Evolutionary conservation across 345 rosid genomes (phyloP).

Genomic region (Citropsis articulata): DNA sequence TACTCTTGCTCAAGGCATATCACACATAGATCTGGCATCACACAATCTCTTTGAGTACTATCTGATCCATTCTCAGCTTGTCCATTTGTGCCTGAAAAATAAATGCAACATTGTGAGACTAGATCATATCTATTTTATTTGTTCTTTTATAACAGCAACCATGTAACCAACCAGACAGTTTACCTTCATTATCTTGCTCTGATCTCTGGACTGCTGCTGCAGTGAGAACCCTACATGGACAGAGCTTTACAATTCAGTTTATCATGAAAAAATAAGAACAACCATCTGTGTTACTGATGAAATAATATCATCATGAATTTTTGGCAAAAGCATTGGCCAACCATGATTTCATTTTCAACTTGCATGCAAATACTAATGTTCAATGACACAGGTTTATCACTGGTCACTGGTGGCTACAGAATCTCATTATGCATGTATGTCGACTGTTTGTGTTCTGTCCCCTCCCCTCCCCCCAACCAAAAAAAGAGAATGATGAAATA

Average conservation of each 20-base stretch:
- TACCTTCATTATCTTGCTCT: conserved; percentile 64
- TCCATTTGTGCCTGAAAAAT: conserved; percentile 46
- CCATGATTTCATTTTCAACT: not conserved
- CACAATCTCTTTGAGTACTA: conserved; percentile 48
- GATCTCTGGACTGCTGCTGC: conserved; percentile 82
- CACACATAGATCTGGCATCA: conserved; percentile 84
- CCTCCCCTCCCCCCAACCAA: accelerated
- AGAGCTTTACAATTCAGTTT: conserved; percentile 18
- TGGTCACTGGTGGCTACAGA: not conserved
- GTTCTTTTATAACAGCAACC: not conserved
- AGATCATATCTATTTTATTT: not conserved
- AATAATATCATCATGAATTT: not conserved
- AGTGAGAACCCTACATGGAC: conserved; percentile 75
- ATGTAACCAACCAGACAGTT: conserved; percentile 7
- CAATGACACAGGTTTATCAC: not conserved
- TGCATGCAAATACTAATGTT: not conserved
- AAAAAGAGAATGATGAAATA: not conserved
- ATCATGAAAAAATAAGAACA: conserved; percentile 7
- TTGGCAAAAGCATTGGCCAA: not conserved
- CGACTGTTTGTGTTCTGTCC: not conserved
- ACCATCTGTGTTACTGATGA: not conserved
- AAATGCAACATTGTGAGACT: conserved; percentile 13
- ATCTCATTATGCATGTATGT: not conserved
- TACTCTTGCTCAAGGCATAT: conserved; percentile 94
- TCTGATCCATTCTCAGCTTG: conserved; percentile 46